Base-by-base conservation (phyloP, 306 rosid genomes). In the Rosa chinensis region DNA sequence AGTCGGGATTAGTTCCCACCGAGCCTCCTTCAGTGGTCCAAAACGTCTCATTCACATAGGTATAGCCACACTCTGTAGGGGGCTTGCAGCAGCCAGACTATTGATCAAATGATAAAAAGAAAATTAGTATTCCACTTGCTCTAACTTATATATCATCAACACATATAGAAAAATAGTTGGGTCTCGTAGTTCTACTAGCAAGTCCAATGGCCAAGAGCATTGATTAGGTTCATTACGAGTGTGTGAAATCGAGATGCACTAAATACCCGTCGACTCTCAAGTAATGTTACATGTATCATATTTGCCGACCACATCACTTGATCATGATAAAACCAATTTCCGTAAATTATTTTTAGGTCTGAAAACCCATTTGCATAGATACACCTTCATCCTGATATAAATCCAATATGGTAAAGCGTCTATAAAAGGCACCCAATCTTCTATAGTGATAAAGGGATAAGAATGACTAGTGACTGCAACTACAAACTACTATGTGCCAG, bases 1-100 rank as follows among this genome's bases (percentile, higher is more conserved):
- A 96, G 64, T 96, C 98, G 0, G 83, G 25, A 52, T 74, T 76
- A 3, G 59, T 44, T 53, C 77, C 89, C 21, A 48, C 78, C 13
- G 80, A 0, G 7, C 89, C 98, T 61, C 66, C 62, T 72, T 84
- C 89, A 0, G 35, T 10, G 53, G 6, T 75, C 99, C 99, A 96
- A 16, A 11, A 0, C 11, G 99, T 96, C 85, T 91, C 99, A 16
- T 88, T 96, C 72, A 62, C 62, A 73, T 90, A 96, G 5, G 56
- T 0, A 42, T 49, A 88, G 5, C 92, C 96, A 79, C 97, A 96
- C 18, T 80, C 94, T 37, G 98, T 81, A 2, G 97, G 98, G 23
- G 99, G 98, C 86, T 96, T 96, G 91, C 98, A 96, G 87, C 99
- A 96, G 62, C 99, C 98, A 77, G 99, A 93, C 99, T 94, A 32